phyloP scores from a whole-genome alignment of 192 early-diverging fungal genomes.

The Haplosporangium gracile region DNA sequence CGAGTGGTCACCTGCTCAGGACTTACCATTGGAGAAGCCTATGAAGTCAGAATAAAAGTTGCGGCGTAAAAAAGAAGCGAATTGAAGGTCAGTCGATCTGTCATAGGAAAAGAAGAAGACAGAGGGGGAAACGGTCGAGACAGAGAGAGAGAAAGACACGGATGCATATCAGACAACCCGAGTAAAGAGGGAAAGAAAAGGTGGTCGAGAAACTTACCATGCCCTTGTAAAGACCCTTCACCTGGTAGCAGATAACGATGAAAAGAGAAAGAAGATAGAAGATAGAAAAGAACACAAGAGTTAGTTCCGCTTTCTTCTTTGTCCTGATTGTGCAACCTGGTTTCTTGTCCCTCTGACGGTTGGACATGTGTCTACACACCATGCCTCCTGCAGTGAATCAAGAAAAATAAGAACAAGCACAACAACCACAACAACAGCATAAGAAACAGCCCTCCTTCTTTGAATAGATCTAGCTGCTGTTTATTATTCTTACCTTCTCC shows the following conservation, averaged over 20 bases:
- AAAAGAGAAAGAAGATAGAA: not conserved
- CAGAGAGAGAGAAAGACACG: not conserved
- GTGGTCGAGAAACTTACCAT: constrained; percentile 57
- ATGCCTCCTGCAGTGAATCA: not conserved
- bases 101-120: not conserved
- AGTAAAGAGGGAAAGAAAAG: not conserved
- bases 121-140: not conserved
- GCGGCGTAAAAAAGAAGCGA: not conserved
- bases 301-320: not conserved
- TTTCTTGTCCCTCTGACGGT: not conserved
- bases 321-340: constrained; percentile 18
- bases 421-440: not conserved
- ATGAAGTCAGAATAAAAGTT: not conserved
- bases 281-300: not conserved
- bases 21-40: constrained; percentile 71
- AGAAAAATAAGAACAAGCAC: not conserved
- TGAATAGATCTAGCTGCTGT: no score
- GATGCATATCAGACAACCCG: not conserved
- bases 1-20: constrained; percentile 13
- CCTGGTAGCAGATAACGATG: constrained; percentile 30
- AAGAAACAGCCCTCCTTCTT: not conserved
- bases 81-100: constrained; percentile 12
- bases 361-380: not conserved
- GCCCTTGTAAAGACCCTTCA: constrained; percentile 70
- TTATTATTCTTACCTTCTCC: constrained; percentile 61